phyloP scores from a whole-genome alignment of 345 rosid species.

The Limnanthes douglasii region DNA sequence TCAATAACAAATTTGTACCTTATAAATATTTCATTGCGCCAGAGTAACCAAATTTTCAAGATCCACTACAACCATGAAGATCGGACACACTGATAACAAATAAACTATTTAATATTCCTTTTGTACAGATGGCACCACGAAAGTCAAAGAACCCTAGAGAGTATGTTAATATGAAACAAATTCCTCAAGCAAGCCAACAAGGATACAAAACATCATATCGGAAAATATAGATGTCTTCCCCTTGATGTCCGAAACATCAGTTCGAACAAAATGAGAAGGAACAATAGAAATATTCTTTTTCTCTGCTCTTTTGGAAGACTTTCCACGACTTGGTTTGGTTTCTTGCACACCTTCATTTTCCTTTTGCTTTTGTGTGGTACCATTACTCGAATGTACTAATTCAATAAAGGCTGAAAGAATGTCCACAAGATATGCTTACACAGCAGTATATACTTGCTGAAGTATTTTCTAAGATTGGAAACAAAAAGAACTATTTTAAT shows the following conservation, averaged over 20 bases:
- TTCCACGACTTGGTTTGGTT: conserved; percentile 18
- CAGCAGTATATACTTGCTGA: too few species aligned
- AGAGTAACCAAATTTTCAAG: neutral
- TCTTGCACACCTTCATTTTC: conserved; percentile 27
- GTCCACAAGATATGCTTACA: conserved; percentile 2
- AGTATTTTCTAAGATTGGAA: too few species aligned
- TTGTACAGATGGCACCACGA: too few species aligned
- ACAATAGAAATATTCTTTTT: conserved; percentile 42
- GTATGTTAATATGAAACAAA: too few species aligned
- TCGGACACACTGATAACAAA: conserved; percentile 1
- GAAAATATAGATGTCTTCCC: conserved; percentile 72
- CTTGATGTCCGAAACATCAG: conserved; percentile 69
- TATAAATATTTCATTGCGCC: too few species aligned
- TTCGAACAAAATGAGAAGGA: conserved; percentile 68
- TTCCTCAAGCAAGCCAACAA: conserved; percentile 10
- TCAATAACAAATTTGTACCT: too few species aligned
- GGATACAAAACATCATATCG: conserved; percentile 90
- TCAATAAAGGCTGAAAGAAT: conserved; percentile 63
- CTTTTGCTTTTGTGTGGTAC: conserved; percentile 60
- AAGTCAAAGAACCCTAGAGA: too few species aligned
- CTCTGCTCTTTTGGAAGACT: conserved; percentile 37
- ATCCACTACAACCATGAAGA: neutral
- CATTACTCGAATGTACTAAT: conserved; percentile 76
- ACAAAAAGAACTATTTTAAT: neutral
- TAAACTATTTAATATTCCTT: too few species aligned